phyloP scores from a whole-genome alignment of 2,329 filamentous ascomycete species.

The Fusarium sterilihyphosum region DNA sequence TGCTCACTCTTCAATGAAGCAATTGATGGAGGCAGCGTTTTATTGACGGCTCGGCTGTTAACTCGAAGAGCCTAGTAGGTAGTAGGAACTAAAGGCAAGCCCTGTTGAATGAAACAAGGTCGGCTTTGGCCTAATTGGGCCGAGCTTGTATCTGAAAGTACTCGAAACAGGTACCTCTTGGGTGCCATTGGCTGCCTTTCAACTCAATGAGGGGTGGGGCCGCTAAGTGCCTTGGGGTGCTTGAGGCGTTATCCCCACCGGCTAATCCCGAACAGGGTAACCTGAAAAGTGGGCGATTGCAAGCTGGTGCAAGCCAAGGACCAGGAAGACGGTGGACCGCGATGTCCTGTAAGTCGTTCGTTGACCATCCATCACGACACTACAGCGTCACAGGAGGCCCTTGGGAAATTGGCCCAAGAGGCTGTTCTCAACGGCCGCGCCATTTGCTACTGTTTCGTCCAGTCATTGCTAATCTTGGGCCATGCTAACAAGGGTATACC shows the following conservation, averaged over 20 bases:
- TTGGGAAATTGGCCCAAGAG: constrained; percentile 40
- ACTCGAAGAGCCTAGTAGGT: neutral
- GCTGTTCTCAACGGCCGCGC: constrained; percentile 34
- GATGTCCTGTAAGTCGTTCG: constrained; percentile 38
- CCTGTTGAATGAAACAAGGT: neutral
- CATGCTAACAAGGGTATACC: constrained; percentile 32
- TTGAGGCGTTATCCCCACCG: neutral
- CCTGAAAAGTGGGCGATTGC: constrained; percentile 18
- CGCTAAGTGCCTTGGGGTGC: constrained; percentile 12
- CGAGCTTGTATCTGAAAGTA: constrained; percentile 27
- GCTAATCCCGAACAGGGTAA: constrained; percentile 26
- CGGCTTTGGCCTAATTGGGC: constrained; percentile 13
- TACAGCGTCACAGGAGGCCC: constrained; percentile 41
- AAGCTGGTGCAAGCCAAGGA: constrained; percentile 15
- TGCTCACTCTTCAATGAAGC: neutral
- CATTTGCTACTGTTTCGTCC: constrained; percentile 34
- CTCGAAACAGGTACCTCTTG: constrained; percentile 32
- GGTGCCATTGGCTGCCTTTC: constrained; percentile 21
- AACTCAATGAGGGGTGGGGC: constrained; percentile 1
- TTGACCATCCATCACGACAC: constrained; percentile 35
- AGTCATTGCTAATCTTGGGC: constrained; percentile 35
- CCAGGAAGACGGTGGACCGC: constrained; percentile 30
- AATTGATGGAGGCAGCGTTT: neutral
- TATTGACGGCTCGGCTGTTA: neutral
- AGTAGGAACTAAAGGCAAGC: neutral